Evolutionary conservation across 208 protist genomes (phyloP).

Genomic region (Leishmania tropica): DNA sequence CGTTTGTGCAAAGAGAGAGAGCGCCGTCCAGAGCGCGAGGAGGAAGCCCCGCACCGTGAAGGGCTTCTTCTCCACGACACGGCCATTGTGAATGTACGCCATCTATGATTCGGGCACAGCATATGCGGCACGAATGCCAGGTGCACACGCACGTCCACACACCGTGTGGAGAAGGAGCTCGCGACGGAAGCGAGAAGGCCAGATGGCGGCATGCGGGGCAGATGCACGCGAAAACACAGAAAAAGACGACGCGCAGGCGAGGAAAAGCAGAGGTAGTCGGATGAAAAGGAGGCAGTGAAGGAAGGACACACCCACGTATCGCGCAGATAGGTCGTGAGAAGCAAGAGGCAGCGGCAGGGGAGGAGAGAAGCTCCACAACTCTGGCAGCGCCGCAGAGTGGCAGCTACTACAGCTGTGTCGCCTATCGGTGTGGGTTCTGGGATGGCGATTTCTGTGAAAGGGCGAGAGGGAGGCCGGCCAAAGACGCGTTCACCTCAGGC

Average conservation of each 20-base stretch:
- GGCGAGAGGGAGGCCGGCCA: too few relatives aligned
- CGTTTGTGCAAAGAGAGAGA: constrained; percentile 74
- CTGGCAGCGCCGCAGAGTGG: not conserved
- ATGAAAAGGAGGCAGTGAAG: too few relatives aligned
- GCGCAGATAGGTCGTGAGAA: not conserved
- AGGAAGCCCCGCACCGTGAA: constrained; percentile 66
- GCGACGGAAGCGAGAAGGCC: not conserved
- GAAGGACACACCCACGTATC: not conserved
- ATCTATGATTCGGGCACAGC: constrained; percentile 21
- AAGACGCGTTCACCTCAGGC: not conserved
- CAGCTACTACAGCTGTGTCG: not conserved
- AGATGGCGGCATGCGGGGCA: not conserved
- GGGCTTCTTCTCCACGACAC: constrained; percentile 77
- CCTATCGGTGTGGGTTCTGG: not conserved
- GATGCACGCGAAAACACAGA: not conserved
- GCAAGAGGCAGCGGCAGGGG: not conserved
- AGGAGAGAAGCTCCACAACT: not conserved
- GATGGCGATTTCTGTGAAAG: not conserved
- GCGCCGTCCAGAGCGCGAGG: constrained; percentile 31
- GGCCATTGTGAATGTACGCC: constrained; percentile 75
- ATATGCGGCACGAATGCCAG: too few relatives aligned
- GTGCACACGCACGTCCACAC: not conserved
- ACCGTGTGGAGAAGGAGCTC: not conserved
- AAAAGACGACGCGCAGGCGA: not conserved
- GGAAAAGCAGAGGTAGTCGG: not conserved